Conservation (phyloP, 805 yeast genomes). For the Lachancea dasiensis region DNA sequence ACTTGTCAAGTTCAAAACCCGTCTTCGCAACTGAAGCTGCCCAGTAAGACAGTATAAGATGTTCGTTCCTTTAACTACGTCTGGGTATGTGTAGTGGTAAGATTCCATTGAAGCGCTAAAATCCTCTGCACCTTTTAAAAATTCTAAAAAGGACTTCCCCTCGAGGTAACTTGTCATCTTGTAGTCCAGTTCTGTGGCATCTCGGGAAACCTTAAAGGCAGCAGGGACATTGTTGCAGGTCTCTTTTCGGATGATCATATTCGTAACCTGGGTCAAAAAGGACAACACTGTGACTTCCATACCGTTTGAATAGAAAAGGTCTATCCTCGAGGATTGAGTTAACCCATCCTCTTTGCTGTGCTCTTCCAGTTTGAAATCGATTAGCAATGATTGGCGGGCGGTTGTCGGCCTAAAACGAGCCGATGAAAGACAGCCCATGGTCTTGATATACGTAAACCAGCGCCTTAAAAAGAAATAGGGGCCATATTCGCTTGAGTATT, state of each 20-base stretch:
- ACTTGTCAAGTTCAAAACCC: constrained; percentile 47
- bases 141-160: constrained; percentile 28
- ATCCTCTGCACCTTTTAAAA: no score
- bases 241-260: constrained; percentile 31
- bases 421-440: constrained; percentile 56
- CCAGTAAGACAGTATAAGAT: constrained; percentile 49
- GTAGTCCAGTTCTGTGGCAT: constrained; percentile 39
- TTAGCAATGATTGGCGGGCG: neutral
- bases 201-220: neutral
- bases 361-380: constrained; percentile 2
- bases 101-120: no score
- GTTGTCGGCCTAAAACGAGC: constrained; percentile 26
- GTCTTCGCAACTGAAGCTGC: constrained; percentile 48
- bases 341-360: constrained; percentile 13
- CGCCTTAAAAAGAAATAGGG: constrained; percentile 46
- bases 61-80: constrained; percentile 35
- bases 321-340: no score
- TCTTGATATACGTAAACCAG: constrained; percentile 66
- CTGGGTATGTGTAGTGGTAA: no score
- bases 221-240: neutral
- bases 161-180: constrained; percentile 24
- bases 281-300: constrained; percentile 60
- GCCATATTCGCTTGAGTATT: constrained; percentile 1
- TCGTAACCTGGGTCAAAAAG: constrained; percentile 43
- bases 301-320: constrained; percentile 59